Evolutionary conservation across 1,284 basidiomycete species (phyloP).

Genomic region (Marasmius tenuissimus): DNA sequence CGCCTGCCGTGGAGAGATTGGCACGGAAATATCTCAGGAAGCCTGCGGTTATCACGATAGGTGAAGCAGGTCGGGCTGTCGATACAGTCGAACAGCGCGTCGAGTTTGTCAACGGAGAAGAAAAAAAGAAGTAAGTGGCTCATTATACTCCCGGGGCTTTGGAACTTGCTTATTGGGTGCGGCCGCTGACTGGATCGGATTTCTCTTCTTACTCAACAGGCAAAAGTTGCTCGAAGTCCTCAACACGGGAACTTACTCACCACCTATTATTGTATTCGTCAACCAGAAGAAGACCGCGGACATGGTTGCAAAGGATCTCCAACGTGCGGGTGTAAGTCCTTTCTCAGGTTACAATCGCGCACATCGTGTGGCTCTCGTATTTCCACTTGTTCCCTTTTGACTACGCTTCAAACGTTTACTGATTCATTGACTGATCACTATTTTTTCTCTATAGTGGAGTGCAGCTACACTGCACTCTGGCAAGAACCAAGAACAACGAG

Average conservation of each 20-base stretch:
- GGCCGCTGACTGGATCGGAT: constrained; percentile 4
- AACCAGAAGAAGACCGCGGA: constrained; percentile 99
- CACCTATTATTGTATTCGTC: constrained; percentile 98
- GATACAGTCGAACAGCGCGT: constrained; percentile 97
- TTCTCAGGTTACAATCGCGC: constrained; percentile 4
- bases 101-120: constrained; percentile 91
- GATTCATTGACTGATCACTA: background rate
- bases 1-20: constrained; percentile 90
- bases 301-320: constrained; percentile 90
- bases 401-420: background rate
- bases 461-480: constrained; percentile 93
- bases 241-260: constrained; percentile 76
- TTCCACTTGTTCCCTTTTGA: constrained; percentile 5
- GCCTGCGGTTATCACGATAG: constrained; percentile 96
- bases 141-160: background rate
- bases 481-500: constrained; percentile 96
- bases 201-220: constrained; percentile 36
- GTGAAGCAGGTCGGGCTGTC: constrained; percentile 95
- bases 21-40: constrained; percentile 91
- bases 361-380: constrained; percentile 1
- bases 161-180: constrained; percentile 6
- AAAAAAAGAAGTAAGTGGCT: constrained; percentile 84
- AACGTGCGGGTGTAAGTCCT: constrained; percentile 71
- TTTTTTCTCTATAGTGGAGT: constrained; percentile 59
- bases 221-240: constrained; percentile 87